Evolutionary conservation across 208 protist species (phyloP).

Genomic region (Leishmania amazonensis): DNA sequence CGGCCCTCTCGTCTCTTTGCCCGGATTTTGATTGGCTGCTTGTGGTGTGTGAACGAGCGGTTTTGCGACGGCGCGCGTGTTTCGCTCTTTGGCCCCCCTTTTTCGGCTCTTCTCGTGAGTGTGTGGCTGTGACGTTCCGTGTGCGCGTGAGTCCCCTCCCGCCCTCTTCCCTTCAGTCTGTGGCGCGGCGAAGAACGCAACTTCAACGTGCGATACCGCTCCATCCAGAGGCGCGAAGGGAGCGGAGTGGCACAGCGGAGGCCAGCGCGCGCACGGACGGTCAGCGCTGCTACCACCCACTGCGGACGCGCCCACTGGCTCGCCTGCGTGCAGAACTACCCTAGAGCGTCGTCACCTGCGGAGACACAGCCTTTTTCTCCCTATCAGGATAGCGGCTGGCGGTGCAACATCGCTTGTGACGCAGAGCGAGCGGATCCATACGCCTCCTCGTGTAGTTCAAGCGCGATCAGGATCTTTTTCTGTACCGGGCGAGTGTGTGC

Average conservation of each 20-base stretch:
- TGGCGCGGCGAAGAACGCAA: not conserved
- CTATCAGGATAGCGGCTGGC: no score
- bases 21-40: no score
- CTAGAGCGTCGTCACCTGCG: not conserved
- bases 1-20: no score
- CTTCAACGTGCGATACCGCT: not conserved
- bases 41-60: no score
- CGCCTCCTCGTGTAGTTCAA: no score
- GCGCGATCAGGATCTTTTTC: not conserved
- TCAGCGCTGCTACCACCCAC: not conserved
- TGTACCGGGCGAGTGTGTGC: not conserved
- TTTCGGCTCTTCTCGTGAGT: not conserved
- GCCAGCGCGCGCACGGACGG: no score
- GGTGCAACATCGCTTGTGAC: not conserved
- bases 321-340: not conserved
- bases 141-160: no score
- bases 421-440: not conserved
- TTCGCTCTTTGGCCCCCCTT: no score
- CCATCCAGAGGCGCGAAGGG: no score
- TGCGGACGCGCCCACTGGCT: not conserved
- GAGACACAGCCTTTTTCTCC: not conserved
- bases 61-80: no score
- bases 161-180: not conserved
- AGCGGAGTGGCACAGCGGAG: no score
- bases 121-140: not conserved